Conservation (phyloP, 2,329 filamentous ascomycete species). For the Dothistroma pini region DNA sequence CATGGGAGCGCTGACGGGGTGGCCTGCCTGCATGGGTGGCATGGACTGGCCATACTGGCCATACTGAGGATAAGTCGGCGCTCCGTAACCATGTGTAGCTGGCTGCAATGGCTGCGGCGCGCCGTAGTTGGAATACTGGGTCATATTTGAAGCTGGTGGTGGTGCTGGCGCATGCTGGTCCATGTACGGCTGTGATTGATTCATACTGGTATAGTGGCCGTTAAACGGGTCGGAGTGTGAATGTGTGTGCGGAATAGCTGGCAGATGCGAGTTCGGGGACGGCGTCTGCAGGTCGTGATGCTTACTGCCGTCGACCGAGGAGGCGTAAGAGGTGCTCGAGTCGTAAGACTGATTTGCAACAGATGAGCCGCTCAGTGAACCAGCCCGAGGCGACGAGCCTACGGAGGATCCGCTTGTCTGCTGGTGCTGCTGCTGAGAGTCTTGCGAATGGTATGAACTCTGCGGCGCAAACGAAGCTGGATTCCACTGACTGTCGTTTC, state of each 20-base stretch:
- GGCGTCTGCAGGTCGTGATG: constrained; percentile 62
- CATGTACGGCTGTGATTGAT: constrained; percentile 76
- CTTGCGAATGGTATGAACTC: constrained; percentile 54
- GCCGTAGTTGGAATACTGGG: constrained; percentile 70
- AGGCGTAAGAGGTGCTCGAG: constrained; percentile 55
- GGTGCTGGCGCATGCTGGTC: constrained; percentile 65
- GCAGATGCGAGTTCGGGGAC: constrained; percentile 61
- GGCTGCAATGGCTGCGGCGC: constrained; percentile 56
- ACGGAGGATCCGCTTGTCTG: constrained; percentile 63
- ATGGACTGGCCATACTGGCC: constrained; percentile 69
- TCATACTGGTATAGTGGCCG: constrained; percentile 61
- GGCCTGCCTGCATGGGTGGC: constrained; percentile 69
- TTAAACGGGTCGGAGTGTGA: constrained; percentile 15
- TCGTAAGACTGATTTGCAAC: constrained; percentile 43
- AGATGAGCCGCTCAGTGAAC: constrained; percentile 63
- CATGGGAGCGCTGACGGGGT: constrained; percentile 69
- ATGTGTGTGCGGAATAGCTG: constrained; percentile 18
- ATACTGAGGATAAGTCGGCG: constrained; percentile 70
- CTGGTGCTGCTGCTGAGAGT: constrained; percentile 45
- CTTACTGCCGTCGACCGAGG: constrained; percentile 48
- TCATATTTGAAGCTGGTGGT: constrained; percentile 67
- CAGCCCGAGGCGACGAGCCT: constrained; percentile 70
- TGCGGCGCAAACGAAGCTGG: constrained; percentile 61
- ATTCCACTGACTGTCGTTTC: constrained; percentile 68
- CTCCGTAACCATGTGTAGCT: constrained; percentile 42